Conservation (phyloP, 768 basidiomycete genomes). For the Boletus speciosus region DNA sequence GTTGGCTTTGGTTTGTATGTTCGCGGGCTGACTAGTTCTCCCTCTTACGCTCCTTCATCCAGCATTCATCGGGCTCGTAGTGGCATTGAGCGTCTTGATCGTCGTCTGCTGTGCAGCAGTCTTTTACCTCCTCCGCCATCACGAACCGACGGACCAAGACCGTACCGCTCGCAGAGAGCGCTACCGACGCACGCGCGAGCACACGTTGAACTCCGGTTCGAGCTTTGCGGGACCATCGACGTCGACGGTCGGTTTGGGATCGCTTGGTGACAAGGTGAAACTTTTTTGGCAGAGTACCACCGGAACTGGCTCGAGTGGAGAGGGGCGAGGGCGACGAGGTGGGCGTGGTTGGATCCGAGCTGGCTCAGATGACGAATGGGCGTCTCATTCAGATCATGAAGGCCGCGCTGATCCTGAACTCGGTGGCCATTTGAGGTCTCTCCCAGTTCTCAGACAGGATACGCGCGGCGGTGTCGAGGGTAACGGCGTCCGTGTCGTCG, state of each 20-base stretch:
- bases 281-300: constrained; percentile 23
- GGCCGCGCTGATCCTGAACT: constrained; percentile 1
- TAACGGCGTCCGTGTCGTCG: constrained; percentile 10
- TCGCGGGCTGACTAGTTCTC: neutral
- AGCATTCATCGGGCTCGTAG: constrained; percentile 62
- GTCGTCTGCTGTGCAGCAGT: constrained; percentile 50
- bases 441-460: constrained; percentile 1
- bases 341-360: constrained; percentile 51
- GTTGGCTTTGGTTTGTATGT: neutral
- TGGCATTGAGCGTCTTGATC: constrained; percentile 52
- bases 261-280: constrained; percentile 28
- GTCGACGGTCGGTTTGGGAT: constrained; percentile 13
- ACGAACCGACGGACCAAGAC: constrained; percentile 42
- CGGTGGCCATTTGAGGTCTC: neutral
- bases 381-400: constrained; percentile 27
- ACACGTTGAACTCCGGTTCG: constrained; percentile 11
- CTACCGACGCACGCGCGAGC: constrained; percentile 28
- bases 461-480: neutral
- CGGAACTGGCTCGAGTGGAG: neutral
- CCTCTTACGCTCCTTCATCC: no score
- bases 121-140: constrained; percentile 52
- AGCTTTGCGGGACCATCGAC: constrained; percentile 4
- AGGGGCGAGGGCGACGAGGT: constrained; percentile 20
- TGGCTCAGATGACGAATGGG: constrained; percentile 48
- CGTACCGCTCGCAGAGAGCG: constrained; percentile 34